These are phyloP conservation scores for Trichoderma endophyticum DNA, from an alignment of 2,329 filamentous ascomycete genomes.

Conservation along the genomic window DNA sequence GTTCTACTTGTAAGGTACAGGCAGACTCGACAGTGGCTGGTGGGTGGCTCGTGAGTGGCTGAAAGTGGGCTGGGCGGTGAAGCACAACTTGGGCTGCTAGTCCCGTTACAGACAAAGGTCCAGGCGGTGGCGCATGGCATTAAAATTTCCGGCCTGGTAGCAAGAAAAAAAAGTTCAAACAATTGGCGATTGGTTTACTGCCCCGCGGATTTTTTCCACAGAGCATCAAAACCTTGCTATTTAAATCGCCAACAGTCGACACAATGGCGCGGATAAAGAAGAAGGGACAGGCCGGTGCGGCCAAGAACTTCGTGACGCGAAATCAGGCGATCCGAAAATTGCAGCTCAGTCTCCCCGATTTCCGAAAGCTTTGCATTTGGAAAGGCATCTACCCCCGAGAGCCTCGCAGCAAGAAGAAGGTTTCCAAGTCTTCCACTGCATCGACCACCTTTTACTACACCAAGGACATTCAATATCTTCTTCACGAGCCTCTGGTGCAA, in stretches of 20 bases:
- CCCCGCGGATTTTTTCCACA: slow-evolving; percentile 33
- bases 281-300: slow-evolving; percentile 87
- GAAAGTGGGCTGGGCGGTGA: slow-evolving; percentile 27
- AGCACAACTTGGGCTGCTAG: slow-evolving; percentile 16
- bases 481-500: slow-evolving; percentile 88
- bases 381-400: slow-evolving; percentile 99
- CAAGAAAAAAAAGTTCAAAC: slow-evolving; percentile 34
- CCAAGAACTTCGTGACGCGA: slow-evolving; percentile 97
- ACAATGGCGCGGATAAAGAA: slow-evolving; percentile 79
- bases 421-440: slow-evolving; percentile 81
- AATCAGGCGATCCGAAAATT: slow-evolving; percentile 97
- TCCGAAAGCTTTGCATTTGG: slow-evolving; percentile 98
- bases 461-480: slow-evolving; percentile 97
- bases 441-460: slow-evolving; percentile 89
- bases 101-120: slow-evolving; percentile 5
- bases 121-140: slow-evolving; percentile 33
- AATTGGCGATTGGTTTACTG: slow-evolving; percentile 25
- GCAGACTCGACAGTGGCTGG: neutral
- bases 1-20: neutral
- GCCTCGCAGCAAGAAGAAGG: slow-evolving; percentile 96
- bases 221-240: slow-evolving; percentile 21
- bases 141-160: slow-evolving; percentile 34
- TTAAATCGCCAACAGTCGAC: slow-evolving; percentile 18
- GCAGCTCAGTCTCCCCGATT: slow-evolving; percentile 94
- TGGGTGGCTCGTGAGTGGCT: slow-evolving; percentile 3